Evolutionary conservation across 139 green algal species (phyloP), one percentile per base, ranked within the genome.

Genomic region (Chlorella sorokiniana): DNA sequence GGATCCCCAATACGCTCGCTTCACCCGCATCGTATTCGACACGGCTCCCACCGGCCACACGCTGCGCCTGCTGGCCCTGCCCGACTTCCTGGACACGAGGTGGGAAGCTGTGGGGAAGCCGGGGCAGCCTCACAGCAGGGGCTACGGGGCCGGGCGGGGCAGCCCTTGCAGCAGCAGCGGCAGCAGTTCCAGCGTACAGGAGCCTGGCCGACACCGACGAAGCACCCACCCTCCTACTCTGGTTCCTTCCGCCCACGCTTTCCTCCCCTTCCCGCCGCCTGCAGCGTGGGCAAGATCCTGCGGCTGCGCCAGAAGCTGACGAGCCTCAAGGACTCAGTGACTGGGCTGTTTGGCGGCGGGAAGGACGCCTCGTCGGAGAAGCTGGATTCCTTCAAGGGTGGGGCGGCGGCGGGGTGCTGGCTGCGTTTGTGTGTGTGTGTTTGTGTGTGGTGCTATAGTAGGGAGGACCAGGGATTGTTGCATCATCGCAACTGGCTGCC

Each of bases 21-120:
- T 98, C 87, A 93, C 91, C 65, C 89, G 94, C 82, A 96, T 99
- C 85, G 82, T 99, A 29, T 99, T 99, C 86, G 97, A 99, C 92
- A 99, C 97, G 3, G 97, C 97, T 1, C 97, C 96, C 52, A 99
- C 96, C 4, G 97, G 97, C 33, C 96, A 99, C 92, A 99, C 96
- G 25, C 88, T 99, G 84, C 83, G 96, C 10, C 87, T 99, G 79
- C 95, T 99, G 8, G 93, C 94, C 1, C 91, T 99, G 35, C 96
- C 96, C 3, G 96, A 99, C 84, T 99, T 99, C 69, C 79, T 99
- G 20, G 94, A 99, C 78, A 92, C 87, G 16, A 92, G 72, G 72
- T 79, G 51, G 27, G 69, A 3, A 22, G 22, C 18, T 33, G 56
- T 10, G 56, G 10, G n/a, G n/a, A n/a, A n/a, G n/a, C n/a, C n/a